Percentiles rank a stretch among this genome's conserved stretches.
phyloP scores from a whole-genome alignment of 140 eudicot genomes.

The Cichorium intybus region DNA sequence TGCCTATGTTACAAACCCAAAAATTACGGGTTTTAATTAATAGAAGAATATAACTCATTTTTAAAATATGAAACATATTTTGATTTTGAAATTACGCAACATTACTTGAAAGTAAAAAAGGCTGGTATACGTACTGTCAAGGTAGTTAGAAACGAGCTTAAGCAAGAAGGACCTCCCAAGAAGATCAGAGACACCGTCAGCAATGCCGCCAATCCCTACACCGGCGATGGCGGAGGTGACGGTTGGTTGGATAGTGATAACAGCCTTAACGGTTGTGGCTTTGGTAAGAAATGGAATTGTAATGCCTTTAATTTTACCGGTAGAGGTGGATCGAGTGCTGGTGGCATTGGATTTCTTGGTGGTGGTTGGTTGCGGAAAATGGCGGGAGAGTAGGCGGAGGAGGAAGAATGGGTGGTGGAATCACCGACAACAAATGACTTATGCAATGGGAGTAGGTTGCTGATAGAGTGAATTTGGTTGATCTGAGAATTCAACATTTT shows the following conservation, averaged over 20 bases:
- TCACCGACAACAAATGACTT: constrained; percentile 18
- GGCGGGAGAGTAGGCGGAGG: constrained; percentile 22
- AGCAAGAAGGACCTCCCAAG: constrained; percentile 21
- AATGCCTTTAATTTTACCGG: constrained; percentile 17
- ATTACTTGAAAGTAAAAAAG: not conserved
- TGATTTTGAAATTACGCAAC: not conserved
- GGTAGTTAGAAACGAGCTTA: constrained; percentile 33
- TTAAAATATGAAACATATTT: not conserved
- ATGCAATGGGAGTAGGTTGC: constrained; percentile 22
- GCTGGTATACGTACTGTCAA: constrained; percentile 20
- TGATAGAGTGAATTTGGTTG: constrained; percentile 11
- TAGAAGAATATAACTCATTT: too few relatives aligned
- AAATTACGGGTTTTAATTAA: too few relatives aligned
- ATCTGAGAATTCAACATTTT: constrained; percentile 28
- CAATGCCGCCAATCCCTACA: constrained; percentile 10
- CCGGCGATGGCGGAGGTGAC: constrained; percentile 14
- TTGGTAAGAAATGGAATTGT: constrained; percentile 14
- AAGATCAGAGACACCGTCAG: constrained; percentile 22
- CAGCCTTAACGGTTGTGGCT: constrained; percentile 25
- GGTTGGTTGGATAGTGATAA: constrained; percentile 31
- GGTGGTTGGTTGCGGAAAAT: not conserved
- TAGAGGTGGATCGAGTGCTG: constrained; percentile 2
- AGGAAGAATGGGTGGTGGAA: constrained; percentile 20
- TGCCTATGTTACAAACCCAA: too few relatives aligned
- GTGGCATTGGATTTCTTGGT: constrained; percentile 15